These are phyloP conservation scores for Hypoxylon sp. DNA, from an alignment of 2,329 filamentous ascomycete species.

Conservation along the genomic window DNA sequence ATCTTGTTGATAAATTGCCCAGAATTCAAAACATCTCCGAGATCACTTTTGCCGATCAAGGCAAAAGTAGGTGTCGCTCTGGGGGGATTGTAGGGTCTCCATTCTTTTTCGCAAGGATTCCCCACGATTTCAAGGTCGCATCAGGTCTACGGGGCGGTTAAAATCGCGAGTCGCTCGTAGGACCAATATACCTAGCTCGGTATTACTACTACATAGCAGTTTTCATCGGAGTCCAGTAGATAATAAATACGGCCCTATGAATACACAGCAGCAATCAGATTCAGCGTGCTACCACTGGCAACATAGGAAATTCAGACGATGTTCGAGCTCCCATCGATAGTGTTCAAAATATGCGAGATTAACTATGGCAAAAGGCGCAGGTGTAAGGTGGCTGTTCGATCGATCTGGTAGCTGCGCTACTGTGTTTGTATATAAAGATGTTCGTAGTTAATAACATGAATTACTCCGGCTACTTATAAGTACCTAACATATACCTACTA, in stretches of 20 bases:
- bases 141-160: constrained; percentile 17
- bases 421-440: not conserved
- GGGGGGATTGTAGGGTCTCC: not conserved
- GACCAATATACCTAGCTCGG: constrained; percentile 56
- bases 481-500: not conserved
- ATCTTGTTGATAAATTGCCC: constrained; percentile 13
- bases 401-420: not conserved
- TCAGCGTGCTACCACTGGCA: not conserved
- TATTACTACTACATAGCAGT: constrained; percentile 49
- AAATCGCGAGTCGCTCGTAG: constrained; percentile 40
- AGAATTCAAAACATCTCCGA: constrained; percentile 7
- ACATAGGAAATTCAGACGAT: not conserved
- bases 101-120: constrained; percentile 12
- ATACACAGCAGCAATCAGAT: not conserved
- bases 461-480: not conserved
- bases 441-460: not conserved
- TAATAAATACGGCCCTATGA: not conserved
- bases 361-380: not conserved
- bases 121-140: constrained; percentile 24
- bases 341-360: not conserved
- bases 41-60: constrained; percentile 17
- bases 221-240: constrained; percentile 52
- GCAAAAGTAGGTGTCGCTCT: constrained; percentile 7
- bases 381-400: not conserved
- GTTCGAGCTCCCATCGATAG: not conserved